A percentile compares a stretch with the other conserved stretches of the same genome.
phyloP scores from a whole-genome alignment of 345 rosid genomes.

The Eutrema japonicum region DNA sequence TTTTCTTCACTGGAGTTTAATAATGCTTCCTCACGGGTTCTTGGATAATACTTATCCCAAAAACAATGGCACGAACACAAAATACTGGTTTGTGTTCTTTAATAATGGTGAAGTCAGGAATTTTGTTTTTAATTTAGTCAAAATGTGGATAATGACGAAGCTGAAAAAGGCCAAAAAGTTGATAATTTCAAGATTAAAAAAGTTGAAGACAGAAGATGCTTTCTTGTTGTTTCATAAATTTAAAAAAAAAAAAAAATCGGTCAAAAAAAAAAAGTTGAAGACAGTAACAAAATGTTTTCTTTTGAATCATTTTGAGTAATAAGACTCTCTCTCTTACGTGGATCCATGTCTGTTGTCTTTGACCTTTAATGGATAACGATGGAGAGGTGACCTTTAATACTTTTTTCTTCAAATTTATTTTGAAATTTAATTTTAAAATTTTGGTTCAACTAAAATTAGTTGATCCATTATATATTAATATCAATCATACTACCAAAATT shows the following conservation, averaged over 20 bases:
- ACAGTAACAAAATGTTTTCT: conserved; percentile 1
- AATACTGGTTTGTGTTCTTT: conserved; percentile 1
- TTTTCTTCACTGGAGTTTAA: conserved; percentile 3
- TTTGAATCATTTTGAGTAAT: conserved; percentile 13
- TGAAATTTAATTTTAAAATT: no score
- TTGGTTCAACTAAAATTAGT: no score
- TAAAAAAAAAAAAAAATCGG: no score
- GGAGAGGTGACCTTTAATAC: conserved; percentile 34
- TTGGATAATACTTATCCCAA: conserved; percentile 2
- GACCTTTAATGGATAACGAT: conserved; percentile 45
- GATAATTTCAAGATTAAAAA: conserved; percentile 1
- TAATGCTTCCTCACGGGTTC: conserved; percentile 24
- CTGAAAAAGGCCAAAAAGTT: not conserved
- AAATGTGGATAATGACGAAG: conserved; percentile 18
- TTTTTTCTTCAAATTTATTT: no score
- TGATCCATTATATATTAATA: no score
- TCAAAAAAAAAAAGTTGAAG: not conserved
- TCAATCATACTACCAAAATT: no score
- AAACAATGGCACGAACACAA: conserved; percentile 2
- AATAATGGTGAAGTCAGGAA: conserved; percentile 9
- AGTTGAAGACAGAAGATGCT: conserved; percentile 20
- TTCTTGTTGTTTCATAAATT: no score
- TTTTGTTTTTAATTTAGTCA: conserved; percentile 1
- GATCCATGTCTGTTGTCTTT: conserved; percentile 37
- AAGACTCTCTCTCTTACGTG: conserved; percentile 11